Evolutionary conservation across 352 stramenopile genomes (phyloP).

Genomic region (Pythium phragmiticola): DNA sequence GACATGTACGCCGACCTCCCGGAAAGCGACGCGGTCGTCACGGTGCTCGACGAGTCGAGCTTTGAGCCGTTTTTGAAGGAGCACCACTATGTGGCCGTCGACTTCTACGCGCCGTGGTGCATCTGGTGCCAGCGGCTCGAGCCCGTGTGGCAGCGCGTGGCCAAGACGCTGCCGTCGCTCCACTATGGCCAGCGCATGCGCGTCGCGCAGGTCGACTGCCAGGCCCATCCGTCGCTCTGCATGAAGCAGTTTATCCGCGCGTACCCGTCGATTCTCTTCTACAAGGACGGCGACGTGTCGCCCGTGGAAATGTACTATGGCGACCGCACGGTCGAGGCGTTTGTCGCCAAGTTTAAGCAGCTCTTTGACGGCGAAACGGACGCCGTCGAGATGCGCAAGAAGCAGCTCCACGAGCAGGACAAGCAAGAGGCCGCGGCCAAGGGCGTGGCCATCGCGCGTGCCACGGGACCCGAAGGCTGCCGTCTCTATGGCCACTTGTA

Average conservation of each 20-base stretch:
- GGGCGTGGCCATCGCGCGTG: conserved; percentile 56
- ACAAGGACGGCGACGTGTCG: conserved; percentile 90
- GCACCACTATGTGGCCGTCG: conserved; percentile 96
- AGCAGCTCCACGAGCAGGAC: conserved; percentile 93
- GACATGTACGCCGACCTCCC: conserved; percentile 69
- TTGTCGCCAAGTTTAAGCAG: conserved; percentile 91
- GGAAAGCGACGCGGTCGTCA: conserved; percentile 74
- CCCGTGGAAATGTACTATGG: conserved; percentile 95
- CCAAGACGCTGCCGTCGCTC: conserved; percentile 86
- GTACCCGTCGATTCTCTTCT: conserved; percentile 97
- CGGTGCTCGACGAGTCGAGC: conserved; percentile 70
- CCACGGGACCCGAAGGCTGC: conserved; percentile 71
- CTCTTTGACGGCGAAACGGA: conserved; percentile 78
- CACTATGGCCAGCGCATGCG: conserved; percentile 82
- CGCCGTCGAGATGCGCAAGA: conserved; percentile 81
- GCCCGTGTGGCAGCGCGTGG: conserved; percentile 95
- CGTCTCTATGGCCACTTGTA: conserved; percentile 77
- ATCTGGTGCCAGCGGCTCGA: conserved; percentile 97
- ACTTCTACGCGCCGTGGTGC: conserved; percentile 96
- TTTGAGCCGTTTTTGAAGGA: conserved; percentile 92
- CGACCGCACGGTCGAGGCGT: conserved; percentile 91
- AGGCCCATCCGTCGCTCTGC: conserved; percentile 91
- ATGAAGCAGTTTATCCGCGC: conserved; percentile 95
- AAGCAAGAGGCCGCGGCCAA: conserved; percentile 78
- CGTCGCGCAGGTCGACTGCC: conserved; percentile 92